Base-by-base conservation (phyloP, 768 basidiomycete species). In the Rickenella mellea region DNA sequence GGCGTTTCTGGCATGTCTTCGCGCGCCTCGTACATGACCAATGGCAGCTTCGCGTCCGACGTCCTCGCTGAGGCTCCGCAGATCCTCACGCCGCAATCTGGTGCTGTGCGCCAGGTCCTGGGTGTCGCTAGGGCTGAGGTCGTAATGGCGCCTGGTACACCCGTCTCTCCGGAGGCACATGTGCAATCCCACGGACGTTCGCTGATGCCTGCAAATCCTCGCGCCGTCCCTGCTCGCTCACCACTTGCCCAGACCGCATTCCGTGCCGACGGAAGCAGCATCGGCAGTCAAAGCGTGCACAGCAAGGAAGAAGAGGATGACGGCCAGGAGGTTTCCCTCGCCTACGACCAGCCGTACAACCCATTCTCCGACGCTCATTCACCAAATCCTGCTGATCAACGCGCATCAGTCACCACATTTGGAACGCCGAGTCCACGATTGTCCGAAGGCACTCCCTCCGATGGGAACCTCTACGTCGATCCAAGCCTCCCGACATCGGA, bases 71-170 rank as follows among this genome's bases (percentile, higher is more conserved):
- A 89, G 56, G 78, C 83, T 1, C 84, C 86, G 19, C 79, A 82
- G 66, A 89, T 89, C 51, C 75, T 89, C 48, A 85, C 83, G 0
- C 76, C 83, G 22, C 69, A 66, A 21, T 79, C 75, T 45, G 52
- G 55, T 69, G 75, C 24, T 65, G 70, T 36, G 74, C 58, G 82
- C 37, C 80, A 85, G 51, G 81, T 87, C 6, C 61, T 85, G 30
- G 83, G 83, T 26, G 76, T 85, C 27, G 79, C 79, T 37, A 85
- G 80, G 60, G 83, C 87, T 24, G 83, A 85, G 55, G 80, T 89
- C 26, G 77, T 90, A 47, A 80, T 71, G 46, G 69, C 83, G 5
- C 60, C 73, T 3, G 55, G 62, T 11, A 58, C 63, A 5, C 54
- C 69, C 15, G 51, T 52, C 38, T 52, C 55, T 20, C 55, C 59